Evolutionary conservation across 2,329 filamentous ascomycete species (phyloP).

Genomic region (Cladophialophora yegresii): DNA sequence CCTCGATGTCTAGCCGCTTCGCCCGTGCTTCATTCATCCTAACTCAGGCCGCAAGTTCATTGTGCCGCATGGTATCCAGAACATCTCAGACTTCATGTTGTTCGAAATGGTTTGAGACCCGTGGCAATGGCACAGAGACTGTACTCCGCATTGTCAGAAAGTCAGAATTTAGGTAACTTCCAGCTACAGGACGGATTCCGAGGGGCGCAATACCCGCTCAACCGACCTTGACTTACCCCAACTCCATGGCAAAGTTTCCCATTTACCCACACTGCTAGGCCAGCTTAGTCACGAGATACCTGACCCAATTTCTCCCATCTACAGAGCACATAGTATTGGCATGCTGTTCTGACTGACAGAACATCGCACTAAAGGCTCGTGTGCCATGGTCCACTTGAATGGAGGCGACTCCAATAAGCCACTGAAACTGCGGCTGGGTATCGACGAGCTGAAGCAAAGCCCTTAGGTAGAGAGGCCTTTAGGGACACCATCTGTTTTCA

Average conservation of each 20-base stretch:
- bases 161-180: neutral
- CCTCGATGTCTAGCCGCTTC: neutral
- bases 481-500: neutral
- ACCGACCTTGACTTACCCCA: neutral
- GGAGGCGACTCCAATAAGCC: neutral
- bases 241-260: neutral
- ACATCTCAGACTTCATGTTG: neutral
- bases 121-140: neutral
- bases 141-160: neutral
- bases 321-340: neutral
- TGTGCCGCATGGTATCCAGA: neutral
- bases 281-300: neutral
- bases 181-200: neutral
- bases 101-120: neutral
- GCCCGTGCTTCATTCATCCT: neutral
- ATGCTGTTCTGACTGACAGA: neutral
- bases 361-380: neutral
- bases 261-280: neutral
- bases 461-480: neutral
- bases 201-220: neutral
- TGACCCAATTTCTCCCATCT: neutral
- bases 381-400: neutral
- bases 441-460: neutral
- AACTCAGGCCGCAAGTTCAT: neutral
- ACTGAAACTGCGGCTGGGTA: neutral